phyloP scores from a whole-genome alignment of 495 filamentous ascomycete genomes.

The Entonaema liquescens region DNA sequence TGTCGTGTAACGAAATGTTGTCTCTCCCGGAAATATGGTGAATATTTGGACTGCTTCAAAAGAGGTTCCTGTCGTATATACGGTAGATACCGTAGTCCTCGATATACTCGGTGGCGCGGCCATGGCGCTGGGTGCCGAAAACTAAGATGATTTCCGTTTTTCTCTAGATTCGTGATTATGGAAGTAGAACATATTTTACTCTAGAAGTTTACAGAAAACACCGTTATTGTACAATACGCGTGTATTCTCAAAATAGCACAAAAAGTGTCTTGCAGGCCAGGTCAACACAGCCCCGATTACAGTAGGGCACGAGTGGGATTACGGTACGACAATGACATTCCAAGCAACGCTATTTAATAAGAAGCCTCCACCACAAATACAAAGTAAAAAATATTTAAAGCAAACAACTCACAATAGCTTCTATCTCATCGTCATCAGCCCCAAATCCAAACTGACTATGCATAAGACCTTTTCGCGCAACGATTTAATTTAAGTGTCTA shows the following conservation, averaged over 20 bases:
- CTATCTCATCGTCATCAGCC: neutral
- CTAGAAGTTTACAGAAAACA: neutral
- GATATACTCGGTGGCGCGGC: conserved; percentile 3
- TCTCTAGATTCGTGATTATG: neutral
- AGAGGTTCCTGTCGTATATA: neutral
- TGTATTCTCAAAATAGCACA: conserved; percentile 4
- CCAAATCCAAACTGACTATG: neutral
- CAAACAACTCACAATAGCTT: neutral
- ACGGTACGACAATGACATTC: neutral
- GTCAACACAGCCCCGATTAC: conserved; percentile 18
- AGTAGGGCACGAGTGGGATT: conserved; percentile 4
- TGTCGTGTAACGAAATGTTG: neutral
- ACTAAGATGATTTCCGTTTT: neutral
- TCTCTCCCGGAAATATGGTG: conserved; percentile 6
- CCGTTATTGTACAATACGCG: neutral
- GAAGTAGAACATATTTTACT: conserved; percentile 1
- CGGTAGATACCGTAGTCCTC: conserved; percentile 21
- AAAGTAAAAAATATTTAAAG: neutral
- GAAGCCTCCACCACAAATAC: neutral
- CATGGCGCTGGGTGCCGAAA: conserved; percentile 2
- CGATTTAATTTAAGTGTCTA: neutral
- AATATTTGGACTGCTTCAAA: conserved; percentile 21
- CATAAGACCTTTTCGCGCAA: neutral
- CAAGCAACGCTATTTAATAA: neutral
- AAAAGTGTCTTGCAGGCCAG: neutral